Conservation (phyloP, 75 land plant genomes). For the Sequoiadendron giganteum region DNA sequence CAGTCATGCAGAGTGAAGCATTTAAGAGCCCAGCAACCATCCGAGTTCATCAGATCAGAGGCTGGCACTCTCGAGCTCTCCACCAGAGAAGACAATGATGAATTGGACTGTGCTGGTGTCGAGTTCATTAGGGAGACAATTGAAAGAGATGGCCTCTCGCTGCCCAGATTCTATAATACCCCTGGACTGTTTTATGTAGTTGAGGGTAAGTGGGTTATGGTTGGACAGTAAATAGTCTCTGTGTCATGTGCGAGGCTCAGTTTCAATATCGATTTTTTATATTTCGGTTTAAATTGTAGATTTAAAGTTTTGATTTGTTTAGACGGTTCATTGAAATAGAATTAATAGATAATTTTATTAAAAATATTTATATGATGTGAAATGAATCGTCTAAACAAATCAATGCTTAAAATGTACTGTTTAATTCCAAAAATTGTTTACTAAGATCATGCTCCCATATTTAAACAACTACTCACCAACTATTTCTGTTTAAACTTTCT, state of each 20-base stretch:
- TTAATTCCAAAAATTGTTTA: too few relatives aligned
- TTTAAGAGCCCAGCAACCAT: constrained; percentile 20
- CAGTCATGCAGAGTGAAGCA: constrained; percentile 14
- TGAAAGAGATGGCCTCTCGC: constrained; percentile 22
- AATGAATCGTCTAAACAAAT: too few relatives aligned
- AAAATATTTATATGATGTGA: too few relatives aligned
- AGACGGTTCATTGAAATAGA: too few relatives aligned
- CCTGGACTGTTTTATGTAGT: constrained; percentile 22
- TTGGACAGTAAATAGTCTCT: too few relatives aligned
- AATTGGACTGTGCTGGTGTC: constrained; percentile 45
- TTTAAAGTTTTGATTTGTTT: too few relatives aligned
- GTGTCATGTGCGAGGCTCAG: too few relatives aligned
- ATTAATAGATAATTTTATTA: too few relatives aligned
- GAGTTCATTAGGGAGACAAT: constrained; percentile 21
- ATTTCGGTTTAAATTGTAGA: too few relatives aligned
- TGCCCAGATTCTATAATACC: constrained; percentile 28
- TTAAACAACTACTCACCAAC: too few relatives aligned
- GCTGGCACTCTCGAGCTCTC: constrained; percentile 34
- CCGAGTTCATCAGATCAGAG: constrained; percentile 19
- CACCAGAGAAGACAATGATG: constrained; percentile 21
- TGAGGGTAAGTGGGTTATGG: constrained; percentile 11
- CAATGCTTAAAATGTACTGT: too few relatives aligned
- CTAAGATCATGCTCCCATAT: too few relatives aligned
- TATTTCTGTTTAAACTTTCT: not conserved
- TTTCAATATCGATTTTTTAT: not conserved